Percentiles rank a stretch among this genome's conserved stretches.
Conservation (phyloP, 1,139 yeast genomes). For the Kurtzmaniella natalensis region DNA sequence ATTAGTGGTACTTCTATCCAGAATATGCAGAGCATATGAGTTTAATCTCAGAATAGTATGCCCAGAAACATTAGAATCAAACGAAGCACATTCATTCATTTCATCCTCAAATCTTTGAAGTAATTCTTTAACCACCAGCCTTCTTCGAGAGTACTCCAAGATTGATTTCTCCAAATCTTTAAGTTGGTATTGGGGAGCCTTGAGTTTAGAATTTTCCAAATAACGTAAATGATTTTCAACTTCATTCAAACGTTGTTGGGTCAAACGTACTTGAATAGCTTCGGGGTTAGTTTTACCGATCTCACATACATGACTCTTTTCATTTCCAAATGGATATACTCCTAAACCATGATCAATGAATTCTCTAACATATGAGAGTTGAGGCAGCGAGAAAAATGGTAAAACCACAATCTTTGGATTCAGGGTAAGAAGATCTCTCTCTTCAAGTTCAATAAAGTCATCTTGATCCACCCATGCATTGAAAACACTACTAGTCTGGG, state of each 20-base stretch:
- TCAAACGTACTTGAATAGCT: constrained; percentile 43
- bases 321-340: constrained; percentile 63
- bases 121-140: constrained; percentile 12
- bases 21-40: constrained; percentile 22
- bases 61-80: constrained; percentile 15
- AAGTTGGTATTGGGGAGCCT: not conserved
- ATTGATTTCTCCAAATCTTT: constrained; percentile 11
- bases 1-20: not conserved
- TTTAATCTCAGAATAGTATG: constrained; percentile 13
- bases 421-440: constrained; percentile 40
- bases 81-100: constrained; percentile 11
- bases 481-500: not conserved
- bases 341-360: constrained; percentile 45
- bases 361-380: constrained; percentile 71
- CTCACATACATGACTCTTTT: constrained; percentile 63
- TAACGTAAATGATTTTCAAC: constrained; percentile 19
- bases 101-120: constrained; percentile 1
- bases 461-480: constrained; percentile 68
- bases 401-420: constrained; percentile 54
- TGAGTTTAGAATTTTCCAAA: constrained; percentile 3
- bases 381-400: constrained; percentile 72
- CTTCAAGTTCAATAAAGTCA: constrained; percentile 75
- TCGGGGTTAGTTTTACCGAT: constrained; percentile 57
- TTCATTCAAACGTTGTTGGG: constrained; percentile 28
- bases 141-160: constrained; percentile 7